A percentile compares a stretch with the other conserved stretches of the same genome.
Conservation (phyloP, 2,329 filamentous ascomycete species). For the Ceratocystis variospora region DNA sequence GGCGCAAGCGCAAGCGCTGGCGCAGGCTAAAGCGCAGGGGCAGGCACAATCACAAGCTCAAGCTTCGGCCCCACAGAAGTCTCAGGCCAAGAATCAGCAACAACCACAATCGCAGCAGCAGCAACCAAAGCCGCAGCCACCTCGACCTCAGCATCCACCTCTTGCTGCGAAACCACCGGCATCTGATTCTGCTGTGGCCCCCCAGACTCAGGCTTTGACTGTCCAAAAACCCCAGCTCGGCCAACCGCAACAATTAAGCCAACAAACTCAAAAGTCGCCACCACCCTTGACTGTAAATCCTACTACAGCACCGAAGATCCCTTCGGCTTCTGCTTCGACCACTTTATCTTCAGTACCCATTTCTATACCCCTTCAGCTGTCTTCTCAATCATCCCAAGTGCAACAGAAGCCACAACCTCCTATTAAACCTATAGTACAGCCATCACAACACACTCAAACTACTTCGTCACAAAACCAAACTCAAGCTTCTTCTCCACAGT, state of each 20-base stretch:
- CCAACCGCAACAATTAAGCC: not conserved
- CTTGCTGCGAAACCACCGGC: not conserved
- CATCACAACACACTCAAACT: not conserved
- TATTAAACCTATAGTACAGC: not conserved
- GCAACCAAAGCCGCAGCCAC: not conserved
- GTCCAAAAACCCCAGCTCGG: not conserved
- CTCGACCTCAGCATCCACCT: not conserved
- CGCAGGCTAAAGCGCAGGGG: constrained; percentile 14
- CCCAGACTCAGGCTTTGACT: not conserved
- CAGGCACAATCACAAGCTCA: constrained; percentile 10
- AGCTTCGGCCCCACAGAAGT: not conserved
- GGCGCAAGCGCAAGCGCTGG: constrained; percentile 9
- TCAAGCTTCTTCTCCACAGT: not conserved
- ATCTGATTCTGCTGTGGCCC: not conserved
- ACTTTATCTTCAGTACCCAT: not conserved
- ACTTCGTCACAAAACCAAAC: not conserved
- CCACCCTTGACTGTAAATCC: not conserved
- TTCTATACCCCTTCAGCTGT: not conserved
- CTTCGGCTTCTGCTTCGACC: not conserved
- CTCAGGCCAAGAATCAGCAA: constrained; percentile 12
- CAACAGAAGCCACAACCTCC: not conserved
- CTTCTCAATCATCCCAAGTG: not conserved
- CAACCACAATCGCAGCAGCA: not conserved
- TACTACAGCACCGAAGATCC: not conserved
- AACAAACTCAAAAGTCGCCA: not conserved